A percentile compares a stretch with the other conserved stretches of the same genome.
These are phyloP conservation scores for Colletotrichum lupini DNA, from an alignment of 2,329 filamentous ascomycete species.

Conservation along the genomic window DNA sequence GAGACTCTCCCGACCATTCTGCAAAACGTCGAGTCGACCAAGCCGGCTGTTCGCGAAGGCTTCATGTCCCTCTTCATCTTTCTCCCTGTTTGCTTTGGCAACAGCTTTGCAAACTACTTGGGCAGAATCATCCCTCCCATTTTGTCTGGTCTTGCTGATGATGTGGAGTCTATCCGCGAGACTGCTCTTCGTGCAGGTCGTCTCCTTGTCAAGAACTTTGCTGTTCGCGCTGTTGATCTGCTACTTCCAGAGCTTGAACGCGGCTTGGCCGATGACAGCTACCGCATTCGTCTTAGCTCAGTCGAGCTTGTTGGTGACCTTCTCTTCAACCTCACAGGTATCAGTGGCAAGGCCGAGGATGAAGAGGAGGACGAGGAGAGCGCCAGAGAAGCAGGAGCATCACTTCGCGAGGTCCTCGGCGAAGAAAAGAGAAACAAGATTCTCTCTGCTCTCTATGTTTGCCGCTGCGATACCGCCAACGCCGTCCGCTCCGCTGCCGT, in stretches of 20 bases:
- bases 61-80: slow-evolving; percentile 99
- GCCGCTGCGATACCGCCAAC: slow-evolving; percentile 94
- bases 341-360: slow-evolving; percentile 80
- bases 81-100: slow-evolving; percentile 97
- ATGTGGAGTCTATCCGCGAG: slow-evolving; percentile 95
- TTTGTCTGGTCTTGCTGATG: slow-evolving; percentile 91
- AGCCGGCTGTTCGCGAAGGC: slow-evolving; percentile 90
- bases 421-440: slow-evolving; percentile 98
- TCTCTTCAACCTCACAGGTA: slow-evolving; percentile 96
- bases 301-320: slow-evolving; percentile 97
- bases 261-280: slow-evolving; percentile 95
- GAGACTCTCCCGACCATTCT: slow-evolving; percentile 96
- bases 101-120: slow-evolving; percentile 97
- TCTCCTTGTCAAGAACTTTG: slow-evolving; percentile 97
- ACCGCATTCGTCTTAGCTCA: slow-evolving; percentile 97
- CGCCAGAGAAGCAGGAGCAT: slow-evolving; percentile 87
- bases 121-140: slow-evolving; percentile 96
- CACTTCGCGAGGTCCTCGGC: slow-evolving; percentile 92
- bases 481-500: slow-evolving; percentile 91
- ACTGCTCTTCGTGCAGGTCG: slow-evolving; percentile 95
- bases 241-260: slow-evolving; percentile 94
- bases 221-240: slow-evolving; percentile 92
- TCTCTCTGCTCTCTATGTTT: slow-evolving; percentile 96
- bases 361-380: slow-evolving; percentile 82
- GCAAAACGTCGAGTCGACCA: slow-evolving; percentile 93